Base-by-base conservation (phyloP, 805 yeast species). In the Lipomyces mesembrius region DNA sequence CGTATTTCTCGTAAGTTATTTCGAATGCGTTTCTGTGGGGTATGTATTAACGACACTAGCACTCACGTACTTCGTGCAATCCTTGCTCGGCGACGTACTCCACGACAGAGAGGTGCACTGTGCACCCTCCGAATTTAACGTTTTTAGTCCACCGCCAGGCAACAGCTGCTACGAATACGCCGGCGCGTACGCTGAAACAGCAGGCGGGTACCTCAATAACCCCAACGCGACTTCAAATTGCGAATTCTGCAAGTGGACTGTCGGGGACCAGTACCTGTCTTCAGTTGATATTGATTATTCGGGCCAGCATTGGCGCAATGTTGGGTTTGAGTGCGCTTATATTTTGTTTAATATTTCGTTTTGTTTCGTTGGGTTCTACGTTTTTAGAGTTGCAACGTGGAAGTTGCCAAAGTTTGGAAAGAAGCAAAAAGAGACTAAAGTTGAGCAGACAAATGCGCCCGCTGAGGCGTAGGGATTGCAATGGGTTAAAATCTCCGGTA, bases 31-130 rank as follows among this genome's bases (percentile, higher is more conserved):
- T 27, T 17, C 8, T 49, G 12, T 5, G 32, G 29, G 3, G 3
- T 29, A 29, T 29, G 4, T 29, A 17, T 7, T 9, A 7, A 7
- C 1, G 14, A 22, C 2, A 53, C 5, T 29, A 59, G 62, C 83
- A 7, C 83, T 84, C 77, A 89, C 94, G 0, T 91, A 91, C 75
- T 85, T 88, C 75, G 79, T 90, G 66, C 86, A 85, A 69, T 81
- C 85, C 61, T 80, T 88, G 68, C 79, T 87, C 56, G 81, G 79
- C 27, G 77, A 75, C 37, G 81, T 83, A 61, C 78, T 83, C 71
- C 88, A 88, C 70, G 83, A 81, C 52, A 80, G 84, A 69, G 75
- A 77, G 46, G 88, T 90, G 11, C 73, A 65, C 12, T 89, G 93
- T 76, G 68, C 77, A 7, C 69, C 64, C 1, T 68, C 71, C n/a